Conservation (phyloP, 768 basidiomycete genomes). For the Chalciporus pseudorubinellus region DNA sequence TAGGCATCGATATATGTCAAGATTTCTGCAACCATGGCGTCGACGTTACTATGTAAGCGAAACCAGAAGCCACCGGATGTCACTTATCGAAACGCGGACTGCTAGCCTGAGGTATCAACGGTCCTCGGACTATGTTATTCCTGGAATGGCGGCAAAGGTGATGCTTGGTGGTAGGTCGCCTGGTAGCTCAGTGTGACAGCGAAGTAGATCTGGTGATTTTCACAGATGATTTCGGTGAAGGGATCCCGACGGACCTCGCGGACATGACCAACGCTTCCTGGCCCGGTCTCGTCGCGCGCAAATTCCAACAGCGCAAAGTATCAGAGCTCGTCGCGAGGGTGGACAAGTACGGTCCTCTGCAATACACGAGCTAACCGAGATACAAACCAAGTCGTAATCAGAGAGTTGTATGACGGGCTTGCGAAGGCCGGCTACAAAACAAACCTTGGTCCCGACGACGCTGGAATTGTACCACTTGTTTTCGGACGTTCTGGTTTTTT, state of each 20-base stretch:
- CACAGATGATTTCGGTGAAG: conserved; percentile 1
- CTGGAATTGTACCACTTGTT: conserved; percentile 30
- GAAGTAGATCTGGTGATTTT: not conserved
- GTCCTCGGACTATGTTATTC: conserved; percentile 3
- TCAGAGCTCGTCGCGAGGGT: not conserved
- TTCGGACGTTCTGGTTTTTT: conserved; percentile 31
- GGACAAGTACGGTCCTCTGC: not conserved
- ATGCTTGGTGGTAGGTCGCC: conserved; percentile 6
- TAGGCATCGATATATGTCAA: conserved; percentile 33
- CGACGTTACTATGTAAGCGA: conserved; percentile 12
- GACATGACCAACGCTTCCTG: conserved; percentile 3
- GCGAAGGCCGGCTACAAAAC: conserved; percentile 31
- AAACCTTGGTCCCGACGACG: conserved; percentile 28
- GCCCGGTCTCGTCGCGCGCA: conserved; percentile 3
- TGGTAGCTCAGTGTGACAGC: not conserved
- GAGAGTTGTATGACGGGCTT: conserved; percentile 33
- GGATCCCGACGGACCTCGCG: conserved; percentile 5
- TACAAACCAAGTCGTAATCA: conserved; percentile 3
- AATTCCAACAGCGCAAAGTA: conserved; percentile 6
- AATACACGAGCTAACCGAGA: not conserved
- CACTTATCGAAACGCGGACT: not conserved
- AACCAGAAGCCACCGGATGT: not conserved
- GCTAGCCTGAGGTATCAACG: conserved; percentile 7
- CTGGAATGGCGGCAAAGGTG: not conserved
- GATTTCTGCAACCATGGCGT: conserved; percentile 26